phyloP scores from a whole-genome alignment of 495 filamentous ascomycete species.

The Annulohypoxylon stygium region DNA sequence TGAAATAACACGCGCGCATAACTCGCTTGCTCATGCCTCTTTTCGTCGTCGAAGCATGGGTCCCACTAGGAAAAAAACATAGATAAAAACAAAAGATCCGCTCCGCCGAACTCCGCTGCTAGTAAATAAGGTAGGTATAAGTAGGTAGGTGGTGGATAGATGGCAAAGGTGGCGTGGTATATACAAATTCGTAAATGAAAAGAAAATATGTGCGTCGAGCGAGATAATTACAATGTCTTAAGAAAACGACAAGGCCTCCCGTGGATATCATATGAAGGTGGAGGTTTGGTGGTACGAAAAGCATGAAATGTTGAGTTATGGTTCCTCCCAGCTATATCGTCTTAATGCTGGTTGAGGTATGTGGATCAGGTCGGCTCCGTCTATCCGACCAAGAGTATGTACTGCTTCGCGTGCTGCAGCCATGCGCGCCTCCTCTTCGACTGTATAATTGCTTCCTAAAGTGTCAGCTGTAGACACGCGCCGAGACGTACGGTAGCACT shows the following conservation, averaged over 20 bases:
- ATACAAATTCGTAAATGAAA: slow-evolving; percentile 25
- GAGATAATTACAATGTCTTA: slow-evolving; percentile 27
- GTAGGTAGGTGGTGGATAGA: background rate
- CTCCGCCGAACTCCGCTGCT: slow-evolving; percentile 48
- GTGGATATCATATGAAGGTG: slow-evolving; percentile 2
- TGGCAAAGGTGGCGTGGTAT: slow-evolving; percentile 10
- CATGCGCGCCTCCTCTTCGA: slow-evolving; percentile 62
- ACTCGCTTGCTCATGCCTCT: slow-evolving; percentile 14
- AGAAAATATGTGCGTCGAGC: slow-evolving; percentile 42
- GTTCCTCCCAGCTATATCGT: slow-evolving; percentile 67
- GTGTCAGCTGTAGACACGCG: slow-evolving; percentile 58
- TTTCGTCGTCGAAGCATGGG: slow-evolving; percentile 23
- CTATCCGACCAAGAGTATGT: slow-evolving; percentile 39
- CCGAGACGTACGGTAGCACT: slow-evolving; percentile 25
- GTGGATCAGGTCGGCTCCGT: slow-evolving; percentile 62
- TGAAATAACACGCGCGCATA: background rate
- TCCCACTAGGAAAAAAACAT: slow-evolving; percentile 3
- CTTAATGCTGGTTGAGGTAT: slow-evolving; percentile 65
- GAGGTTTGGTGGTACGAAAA: background rate
- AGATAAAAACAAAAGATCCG: slow-evolving; percentile 33
- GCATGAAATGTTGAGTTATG: slow-evolving; percentile 29
- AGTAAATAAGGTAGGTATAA: background rate
- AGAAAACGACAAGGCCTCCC: background rate
- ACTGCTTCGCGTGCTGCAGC: slow-evolving; percentile 46
- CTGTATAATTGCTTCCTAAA: slow-evolving; percentile 65